A percentile compares a stretch with the other conserved stretches of the same genome.
Conservation (phyloP, 345 rosid species). For the Ceriops zippeliana region DNA sequence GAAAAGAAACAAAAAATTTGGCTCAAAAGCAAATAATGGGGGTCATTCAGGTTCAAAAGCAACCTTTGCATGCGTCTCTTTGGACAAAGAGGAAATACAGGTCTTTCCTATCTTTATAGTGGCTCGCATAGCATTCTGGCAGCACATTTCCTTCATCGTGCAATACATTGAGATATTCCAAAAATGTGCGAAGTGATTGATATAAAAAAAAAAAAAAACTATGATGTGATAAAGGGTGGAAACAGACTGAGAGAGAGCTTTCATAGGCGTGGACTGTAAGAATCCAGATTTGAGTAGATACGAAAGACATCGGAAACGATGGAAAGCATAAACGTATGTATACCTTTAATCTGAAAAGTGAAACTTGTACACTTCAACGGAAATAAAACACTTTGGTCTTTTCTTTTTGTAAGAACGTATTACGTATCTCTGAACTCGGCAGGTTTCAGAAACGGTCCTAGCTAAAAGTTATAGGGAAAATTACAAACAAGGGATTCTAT, state of each 20-base stretch:
- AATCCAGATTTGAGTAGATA: slow-evolving; percentile 1
- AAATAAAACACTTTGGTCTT: too few relatives aligned
- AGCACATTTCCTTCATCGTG: background rate
- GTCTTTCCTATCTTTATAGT: too few relatives aligned
- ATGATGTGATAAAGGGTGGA: background rate
- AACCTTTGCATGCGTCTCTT: background rate
- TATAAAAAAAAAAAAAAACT: background rate
- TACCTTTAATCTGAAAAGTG: slow-evolving; percentile 10
- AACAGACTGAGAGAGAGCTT: background rate
- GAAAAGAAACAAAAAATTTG: background rate
- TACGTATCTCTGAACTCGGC: background rate
- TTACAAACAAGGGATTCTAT: too few relatives aligned
- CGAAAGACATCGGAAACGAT: slow-evolving; percentile 9
- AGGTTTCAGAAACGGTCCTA: background rate
- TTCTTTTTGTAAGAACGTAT: too few relatives aligned
- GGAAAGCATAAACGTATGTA: background rate
- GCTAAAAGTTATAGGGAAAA: background rate
- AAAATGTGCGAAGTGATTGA: background rate
- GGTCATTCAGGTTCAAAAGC: background rate
- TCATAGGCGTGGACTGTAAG: background rate
- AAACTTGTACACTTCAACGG: background rate
- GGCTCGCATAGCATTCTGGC: too few relatives aligned
- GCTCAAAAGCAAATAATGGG: slow-evolving; percentile 1
- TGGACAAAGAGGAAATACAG: background rate
- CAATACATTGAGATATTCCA: background rate